Percentiles rank a stretch among this genome's conserved stretches.
phyloP scores from a whole-genome alignment of 148 eudicot species.

The Silene conica region DNA sequence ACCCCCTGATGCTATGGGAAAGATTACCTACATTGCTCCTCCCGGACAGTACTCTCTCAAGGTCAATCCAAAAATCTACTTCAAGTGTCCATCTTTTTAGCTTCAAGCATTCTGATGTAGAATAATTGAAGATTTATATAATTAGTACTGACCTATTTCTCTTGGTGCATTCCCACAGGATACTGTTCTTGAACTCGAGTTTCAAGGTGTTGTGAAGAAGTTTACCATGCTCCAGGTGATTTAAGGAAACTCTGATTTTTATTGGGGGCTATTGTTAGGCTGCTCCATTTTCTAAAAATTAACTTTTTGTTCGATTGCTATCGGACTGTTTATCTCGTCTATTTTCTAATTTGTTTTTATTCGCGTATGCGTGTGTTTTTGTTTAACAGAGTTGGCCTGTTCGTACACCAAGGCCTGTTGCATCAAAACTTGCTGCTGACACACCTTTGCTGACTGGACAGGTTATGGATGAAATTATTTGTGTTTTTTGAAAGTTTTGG shows the following conservation, averaged over 20 bases:
- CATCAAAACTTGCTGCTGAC: constrained; percentile 95
- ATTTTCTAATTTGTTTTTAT: neutral
- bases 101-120: neutral
- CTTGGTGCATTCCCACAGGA: constrained; percentile 49
- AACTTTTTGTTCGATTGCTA: neutral
- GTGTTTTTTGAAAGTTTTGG: constrained; percentile 1
- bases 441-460: constrained; percentile 95
- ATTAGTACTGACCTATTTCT: neutral
- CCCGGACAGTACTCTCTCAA: constrained; percentile 87
- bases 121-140: neutral
- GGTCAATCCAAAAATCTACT: constrained; percentile 35
- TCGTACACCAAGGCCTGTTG: constrained; percentile 92
- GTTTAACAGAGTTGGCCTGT: constrained; percentile 84
- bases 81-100: neutral
- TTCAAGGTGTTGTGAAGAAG: constrained; percentile 94
- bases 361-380: neutral
- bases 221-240: constrained; percentile 96
- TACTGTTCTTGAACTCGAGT: constrained; percentile 94
- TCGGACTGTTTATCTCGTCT: neutral
- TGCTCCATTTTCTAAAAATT: neutral
- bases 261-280: constrained; percentile 4
- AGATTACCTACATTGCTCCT: constrained; percentile 87
- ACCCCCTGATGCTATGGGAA: constrained; percentile 98
- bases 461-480: constrained; percentile 37
- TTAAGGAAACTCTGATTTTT: constrained; percentile 5